Evolutionary conservation across 2,329 filamentous ascomycete species (phyloP), one percentile per base, ranked within the genome.

Genomic region (Phaeophleospora eucalypticola): DNA sequence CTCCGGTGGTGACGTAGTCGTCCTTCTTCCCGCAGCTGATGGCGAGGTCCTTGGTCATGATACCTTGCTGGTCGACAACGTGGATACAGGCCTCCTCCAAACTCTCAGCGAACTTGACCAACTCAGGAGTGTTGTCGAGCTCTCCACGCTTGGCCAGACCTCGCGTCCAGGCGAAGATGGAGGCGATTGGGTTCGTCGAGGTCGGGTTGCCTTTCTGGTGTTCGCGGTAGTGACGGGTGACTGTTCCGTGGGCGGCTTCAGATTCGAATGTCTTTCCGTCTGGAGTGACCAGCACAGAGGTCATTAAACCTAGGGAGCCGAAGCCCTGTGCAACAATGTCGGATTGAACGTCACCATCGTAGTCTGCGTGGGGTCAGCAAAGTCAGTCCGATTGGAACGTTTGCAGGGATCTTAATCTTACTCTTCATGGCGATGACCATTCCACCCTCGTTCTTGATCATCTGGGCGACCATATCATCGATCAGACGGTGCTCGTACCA

Each of bases 21-120:
- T 81, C 81, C 62, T 85, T 89, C 79, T 90, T 90, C 63, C 93
- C 93, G 68, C 87, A 93, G 40, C 90, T 87, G 49, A 97, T 81
- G n/a, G 93, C 93, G 61, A 98, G 74, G 72, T 98, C 93, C 83
- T 98, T 98, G 70, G 93, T 98, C 93, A 97, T 98, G 75, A 97
- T 86, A 54, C 87, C 87, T 66, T 97, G 91, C 49, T 87, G 71
- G 68, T 97, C 87, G 58, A 98, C 93, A 19, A 91, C 91, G 70
- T 97, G 89, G 49, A 96, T 78, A 70, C 93, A 96, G 32, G 93
- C 93, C 71, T 87, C 79, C 80, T 98, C 93, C 45, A 98, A 81
- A 65, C 79, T 81, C 76, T 97, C 87, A 49, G 91, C 93, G 65
- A 95, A 98, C 41, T 87, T 80, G 50, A 95, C 82, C 20, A 98